Evolutionary conservation across 148 eudicot species (phyloP).

Genomic region (Amaranthus palmeri): DNA sequence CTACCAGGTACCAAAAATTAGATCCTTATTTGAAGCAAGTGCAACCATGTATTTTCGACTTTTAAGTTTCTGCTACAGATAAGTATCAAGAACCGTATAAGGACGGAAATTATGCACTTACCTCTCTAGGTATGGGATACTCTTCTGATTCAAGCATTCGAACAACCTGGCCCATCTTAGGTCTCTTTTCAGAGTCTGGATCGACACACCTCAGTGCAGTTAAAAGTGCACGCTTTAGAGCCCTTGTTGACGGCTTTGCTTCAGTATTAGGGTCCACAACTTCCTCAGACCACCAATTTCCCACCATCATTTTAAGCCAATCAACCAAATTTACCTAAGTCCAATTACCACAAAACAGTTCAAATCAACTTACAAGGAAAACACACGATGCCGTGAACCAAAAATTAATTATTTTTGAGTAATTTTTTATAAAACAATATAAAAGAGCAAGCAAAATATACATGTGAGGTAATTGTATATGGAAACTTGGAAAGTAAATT

Average conservation of each 20-base stretch:
- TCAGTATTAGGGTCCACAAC: conserved; percentile 56
- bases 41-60: not conserved
- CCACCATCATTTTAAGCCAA: conserved; percentile 78
- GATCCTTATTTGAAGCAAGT: not conserved
- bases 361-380: not conserved
- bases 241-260: conserved; percentile 53
- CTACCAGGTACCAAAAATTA: no score
- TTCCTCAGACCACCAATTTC: conserved; percentile 63
- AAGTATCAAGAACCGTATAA: no score
- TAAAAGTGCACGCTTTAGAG: conserved; percentile 57
- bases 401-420: no score
- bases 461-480: no score
- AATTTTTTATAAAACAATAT: no score
- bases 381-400: not conserved
- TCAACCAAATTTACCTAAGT: conserved; percentile 65
- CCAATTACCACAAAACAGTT: conserved; percentile 1
- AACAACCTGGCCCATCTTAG: conserved; percentile 68
- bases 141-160: conserved; percentile 80
- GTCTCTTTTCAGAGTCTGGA: conserved; percentile 67
- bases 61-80: not conserved
- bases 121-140: conserved; percentile 73
- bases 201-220: conserved; percentile 70
- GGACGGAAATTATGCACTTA: conserved; percentile 14
- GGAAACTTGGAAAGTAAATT: no score
- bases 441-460: no score